Evolutionary conservation across 1,284 basidiomycete genomes (phyloP), one percentile per base, ranked within the genome.

Genomic region (Xanthoconium separans): DNA sequence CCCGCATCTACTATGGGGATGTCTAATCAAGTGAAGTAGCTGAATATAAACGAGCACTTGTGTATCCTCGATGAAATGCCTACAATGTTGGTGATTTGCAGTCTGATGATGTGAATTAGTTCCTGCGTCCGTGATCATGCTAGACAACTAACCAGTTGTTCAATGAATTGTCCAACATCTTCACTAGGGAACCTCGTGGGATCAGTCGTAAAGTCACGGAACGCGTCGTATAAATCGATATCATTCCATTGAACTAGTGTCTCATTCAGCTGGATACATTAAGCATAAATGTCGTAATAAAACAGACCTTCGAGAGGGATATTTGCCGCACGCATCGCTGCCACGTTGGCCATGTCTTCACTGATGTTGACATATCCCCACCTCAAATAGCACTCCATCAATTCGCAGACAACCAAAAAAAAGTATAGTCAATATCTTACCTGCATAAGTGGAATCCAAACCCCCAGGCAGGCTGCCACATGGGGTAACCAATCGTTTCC

Each of bases 391-490:
- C 1, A 46, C 3, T 15, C 20, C 15, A 8, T 54, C 27, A 57
- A 10, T 20, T 30, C 24, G 33, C 2, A 16, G 7, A 20, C 18
- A 24, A 9, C 8, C 16, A 16, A 41, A n/a, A 30, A 22, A 6
- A 12, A 18, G 16, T 10, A 27, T 7, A 9, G 33, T 18, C n/a
- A 37, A 3, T 29, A 41, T 30, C 68, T 24, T 57, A 86, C 75
- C 84, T 74, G 72, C 85, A 88, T 27, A 87, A 73, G 54, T 89
- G 87, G 70, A 87, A 86, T 6, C 87, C 87, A 59, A 88, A 85
- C 5, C 79, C 82, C 82, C 84, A 89, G 36, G 76, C 74, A 5
- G 85, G 86, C 58, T 85, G 81, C 83, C 84, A 84, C 8, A 78
- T 81, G 2, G 87, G 85, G 44, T 81, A 71, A 1, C 87, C 87